These are phyloP conservation scores for Ogataea methylovora DNA, from an alignment of 805 yeast genomes.

Conservation along the genomic window DNA sequence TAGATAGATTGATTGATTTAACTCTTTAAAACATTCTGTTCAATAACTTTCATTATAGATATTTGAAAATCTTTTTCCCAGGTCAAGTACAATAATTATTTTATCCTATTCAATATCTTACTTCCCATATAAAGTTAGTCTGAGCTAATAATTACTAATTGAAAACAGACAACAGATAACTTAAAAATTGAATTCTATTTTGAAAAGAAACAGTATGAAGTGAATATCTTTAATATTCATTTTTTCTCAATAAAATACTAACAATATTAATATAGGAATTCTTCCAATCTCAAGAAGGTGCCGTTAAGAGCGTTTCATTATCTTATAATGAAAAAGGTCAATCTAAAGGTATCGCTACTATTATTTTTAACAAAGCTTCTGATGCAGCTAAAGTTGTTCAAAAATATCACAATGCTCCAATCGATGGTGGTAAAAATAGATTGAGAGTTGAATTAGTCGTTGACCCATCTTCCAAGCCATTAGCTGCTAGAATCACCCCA, in stretches of 20 bases:
- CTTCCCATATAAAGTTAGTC: no score
- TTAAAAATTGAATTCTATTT: no score
- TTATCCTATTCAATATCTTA: no score
- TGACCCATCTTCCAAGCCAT: slow-evolving; percentile 74
- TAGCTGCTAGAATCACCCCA: slow-evolving; percentile 65
- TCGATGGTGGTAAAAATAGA: slow-evolving; percentile 76
- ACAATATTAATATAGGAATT: slow-evolving; percentile 55
- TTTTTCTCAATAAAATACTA: slow-evolving; percentile 8
- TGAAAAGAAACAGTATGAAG: no score
- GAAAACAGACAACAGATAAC: no score
- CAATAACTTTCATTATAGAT: no score
- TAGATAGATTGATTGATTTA: no score
- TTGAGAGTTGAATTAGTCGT: slow-evolving; percentile 76
- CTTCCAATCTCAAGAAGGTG: slow-evolving; percentile 82
- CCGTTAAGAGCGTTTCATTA: slow-evolving; percentile 62
- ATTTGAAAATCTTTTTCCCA: no score
- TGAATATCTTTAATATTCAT: neutral
- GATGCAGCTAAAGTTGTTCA: slow-evolving; percentile 74
- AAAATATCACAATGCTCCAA: slow-evolving; percentile 86
- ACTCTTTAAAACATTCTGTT: no score
- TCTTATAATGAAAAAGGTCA: slow-evolving; percentile 83
- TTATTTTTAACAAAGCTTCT: slow-evolving; percentile 62
- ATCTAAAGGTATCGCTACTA: slow-evolving; percentile 87
- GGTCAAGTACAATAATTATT: no score
- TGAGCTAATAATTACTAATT: no score